Percentiles rank a stretch among this genome's conserved stretches.
phyloP scores from a whole-genome alignment of 192 early-diverging fungal species.

The Paraglomus occultum region DNA sequence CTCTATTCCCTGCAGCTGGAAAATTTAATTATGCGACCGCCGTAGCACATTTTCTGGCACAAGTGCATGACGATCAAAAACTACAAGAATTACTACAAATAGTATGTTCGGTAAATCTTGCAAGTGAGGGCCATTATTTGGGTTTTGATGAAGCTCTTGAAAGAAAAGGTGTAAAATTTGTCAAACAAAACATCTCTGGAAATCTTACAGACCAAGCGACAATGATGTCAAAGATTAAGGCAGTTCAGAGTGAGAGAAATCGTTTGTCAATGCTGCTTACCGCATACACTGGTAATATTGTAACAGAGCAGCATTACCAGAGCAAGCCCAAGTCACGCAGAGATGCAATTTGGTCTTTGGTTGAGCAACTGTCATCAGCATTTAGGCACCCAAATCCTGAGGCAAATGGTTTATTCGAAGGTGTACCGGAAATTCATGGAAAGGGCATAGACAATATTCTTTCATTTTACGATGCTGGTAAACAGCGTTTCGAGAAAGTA shows the following conservation, averaged over 20 bases:
- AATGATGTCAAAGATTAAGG: constrained; percentile 5
- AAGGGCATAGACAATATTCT: neutral
- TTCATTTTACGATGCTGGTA: neutral
- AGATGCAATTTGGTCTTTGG: neutral
- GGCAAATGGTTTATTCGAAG: neutral
- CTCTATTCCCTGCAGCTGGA: constrained; percentile 2
- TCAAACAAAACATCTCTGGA: neutral
- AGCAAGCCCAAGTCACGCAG: neutral
- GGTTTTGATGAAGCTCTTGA: constrained; percentile 12
- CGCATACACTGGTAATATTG: constrained; percentile 9
- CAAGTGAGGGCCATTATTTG: neutral
- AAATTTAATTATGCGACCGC: constrained; percentile 3
- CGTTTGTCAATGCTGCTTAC: constrained; percentile 11
- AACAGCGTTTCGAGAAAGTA: neutral
- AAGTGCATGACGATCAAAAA: neutral
- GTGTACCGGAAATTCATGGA: neutral
- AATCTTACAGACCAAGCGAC: neutral
- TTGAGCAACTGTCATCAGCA: neutral
- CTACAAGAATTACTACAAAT: neutral
- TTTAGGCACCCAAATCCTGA: constrained; percentile 1
- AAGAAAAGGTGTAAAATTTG: constrained; percentile 11
- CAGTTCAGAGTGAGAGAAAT: neutral
- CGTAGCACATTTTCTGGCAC: neutral
- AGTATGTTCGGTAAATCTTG: neutral
- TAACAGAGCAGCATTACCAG: constrained; percentile 5